These are phyloP conservation scores for Forsythia viridissima DNA, from an alignment of 257 asterid genomes.

Conservation along the genomic window DNA sequence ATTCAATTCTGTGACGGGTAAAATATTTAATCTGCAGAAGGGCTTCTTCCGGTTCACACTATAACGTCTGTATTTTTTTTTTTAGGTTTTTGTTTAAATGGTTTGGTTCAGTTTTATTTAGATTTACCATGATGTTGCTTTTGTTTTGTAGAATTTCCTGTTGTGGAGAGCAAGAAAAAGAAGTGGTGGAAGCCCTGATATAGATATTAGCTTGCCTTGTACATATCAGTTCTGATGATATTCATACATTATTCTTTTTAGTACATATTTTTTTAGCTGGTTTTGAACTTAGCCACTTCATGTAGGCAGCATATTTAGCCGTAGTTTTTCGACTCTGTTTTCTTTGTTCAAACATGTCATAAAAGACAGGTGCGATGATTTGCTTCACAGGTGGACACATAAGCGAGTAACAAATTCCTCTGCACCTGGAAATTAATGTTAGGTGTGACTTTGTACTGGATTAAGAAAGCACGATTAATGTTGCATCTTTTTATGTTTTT, in stretches of 20 bases:
- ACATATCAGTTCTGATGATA: neutral
- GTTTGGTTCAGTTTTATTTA: neutral
- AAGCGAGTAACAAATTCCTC: no score
- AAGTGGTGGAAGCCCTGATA: slow-evolving; percentile 55
- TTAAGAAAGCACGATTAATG: no score
- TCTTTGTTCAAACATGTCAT: no score
- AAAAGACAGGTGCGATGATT: no score
- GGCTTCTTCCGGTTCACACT: neutral
- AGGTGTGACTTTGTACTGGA: no score
- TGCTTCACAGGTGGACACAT: no score
- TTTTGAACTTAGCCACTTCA: no score
- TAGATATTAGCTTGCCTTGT: neutral
- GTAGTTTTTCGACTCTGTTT: no score
- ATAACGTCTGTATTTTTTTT: neutral
- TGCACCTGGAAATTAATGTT: no score
- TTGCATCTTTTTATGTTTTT: no score
- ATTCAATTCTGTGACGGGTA: neutral
- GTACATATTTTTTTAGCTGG: neutral
- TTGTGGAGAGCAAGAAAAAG: slow-evolving; percentile 50
- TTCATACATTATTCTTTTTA: no score
- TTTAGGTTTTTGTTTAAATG: neutral
- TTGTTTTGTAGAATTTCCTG: slow-evolving; percentile 49
- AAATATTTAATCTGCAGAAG: neutral
- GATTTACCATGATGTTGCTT: neutral
- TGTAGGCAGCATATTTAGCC: no score